These are phyloP conservation scores for Coelastrella sp. DNA, from an alignment of 139 green algal species.

Conservation along the genomic window DNA sequence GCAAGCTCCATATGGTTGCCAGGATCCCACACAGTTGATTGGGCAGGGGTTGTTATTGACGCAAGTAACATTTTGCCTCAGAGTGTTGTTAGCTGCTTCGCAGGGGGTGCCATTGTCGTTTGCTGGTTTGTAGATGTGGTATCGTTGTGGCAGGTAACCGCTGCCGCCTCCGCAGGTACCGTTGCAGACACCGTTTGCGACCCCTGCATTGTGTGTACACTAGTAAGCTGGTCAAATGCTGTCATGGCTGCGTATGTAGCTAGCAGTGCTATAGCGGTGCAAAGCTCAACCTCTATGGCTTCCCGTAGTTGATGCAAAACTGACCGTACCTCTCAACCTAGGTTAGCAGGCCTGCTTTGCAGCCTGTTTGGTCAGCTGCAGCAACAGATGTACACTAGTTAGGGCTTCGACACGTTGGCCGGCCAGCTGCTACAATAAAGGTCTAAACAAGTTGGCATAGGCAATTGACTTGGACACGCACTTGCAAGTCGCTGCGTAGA, in stretches of 20 bases:
- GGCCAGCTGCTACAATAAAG: too few species aligned
- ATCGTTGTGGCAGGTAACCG: neutral
- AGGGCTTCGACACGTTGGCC: too few species aligned
- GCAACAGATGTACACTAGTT: too few species aligned
- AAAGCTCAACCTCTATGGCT: neutral
- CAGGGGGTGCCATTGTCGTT: neutral
- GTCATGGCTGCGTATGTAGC: neutral
- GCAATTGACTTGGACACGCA: too few species aligned
- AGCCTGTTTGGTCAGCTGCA: too few species aligned
- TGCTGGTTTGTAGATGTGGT: neutral
- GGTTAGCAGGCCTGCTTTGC: too few species aligned
- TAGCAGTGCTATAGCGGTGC: neutral
- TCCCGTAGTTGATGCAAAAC: neutral
- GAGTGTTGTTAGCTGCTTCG: too few species aligned
- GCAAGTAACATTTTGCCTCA: neutral
- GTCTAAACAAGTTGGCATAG: too few species aligned
- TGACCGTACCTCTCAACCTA: neutral
- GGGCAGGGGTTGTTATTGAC: neutral
- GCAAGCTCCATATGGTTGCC: neutral
- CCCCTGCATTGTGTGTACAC: neutral
- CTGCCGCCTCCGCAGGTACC: neutral
- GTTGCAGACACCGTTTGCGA: neutral
- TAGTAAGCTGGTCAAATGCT: neutral
- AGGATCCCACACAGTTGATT: neutral
- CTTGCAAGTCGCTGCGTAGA: too few species aligned